Conservation (phyloP, 306 rosid species). For the Sphenostylis stenocarpa region DNA sequence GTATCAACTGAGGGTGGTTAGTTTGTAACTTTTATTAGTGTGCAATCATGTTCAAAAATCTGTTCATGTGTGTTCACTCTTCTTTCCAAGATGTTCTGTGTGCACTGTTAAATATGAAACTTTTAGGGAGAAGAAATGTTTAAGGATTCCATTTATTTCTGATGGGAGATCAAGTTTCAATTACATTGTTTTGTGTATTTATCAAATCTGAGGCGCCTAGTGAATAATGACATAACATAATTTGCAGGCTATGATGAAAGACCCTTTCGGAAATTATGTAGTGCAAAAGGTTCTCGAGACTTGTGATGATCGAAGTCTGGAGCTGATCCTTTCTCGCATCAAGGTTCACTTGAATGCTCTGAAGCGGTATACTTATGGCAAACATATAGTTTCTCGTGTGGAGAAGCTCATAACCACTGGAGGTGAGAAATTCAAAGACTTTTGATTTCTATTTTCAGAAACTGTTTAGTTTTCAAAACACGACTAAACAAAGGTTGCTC, state of each 20-base stretch:
- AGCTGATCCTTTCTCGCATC: slow-evolving; percentile 87
- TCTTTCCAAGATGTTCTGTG: neutral
- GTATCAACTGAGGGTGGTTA: neutral
- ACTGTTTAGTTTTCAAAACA: neutral
- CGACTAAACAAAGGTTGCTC: neutral
- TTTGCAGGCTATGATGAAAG: slow-evolving; percentile 96
- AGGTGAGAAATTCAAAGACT: slow-evolving; percentile 52
- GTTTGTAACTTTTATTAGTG: slow-evolving; percentile 2
- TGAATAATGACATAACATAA: slow-evolving; percentile 30
- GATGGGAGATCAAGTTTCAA: slow-evolving; percentile 11
- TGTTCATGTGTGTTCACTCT: neutral
- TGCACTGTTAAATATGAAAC: neutral
- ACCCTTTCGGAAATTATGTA: slow-evolving; percentile 95
- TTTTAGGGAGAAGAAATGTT: neutral
- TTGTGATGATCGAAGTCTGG: slow-evolving; percentile 84
- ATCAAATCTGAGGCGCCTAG: neutral
- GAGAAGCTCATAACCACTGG: slow-evolving; percentile 95
- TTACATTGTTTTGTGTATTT: slow-evolving; percentile 10
- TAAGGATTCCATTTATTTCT: neutral
- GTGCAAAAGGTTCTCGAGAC: slow-evolving; percentile 97
- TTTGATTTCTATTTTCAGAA: neutral
- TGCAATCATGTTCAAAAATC: slow-evolving; percentile 1
- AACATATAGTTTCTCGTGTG: slow-evolving; percentile 92
- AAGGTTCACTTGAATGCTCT: slow-evolving; percentile 90
- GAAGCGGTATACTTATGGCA: slow-evolving; percentile 90